Conservation (phyloP, 352 stramenopile species). For the Phytophthora palmivora region DNA sequence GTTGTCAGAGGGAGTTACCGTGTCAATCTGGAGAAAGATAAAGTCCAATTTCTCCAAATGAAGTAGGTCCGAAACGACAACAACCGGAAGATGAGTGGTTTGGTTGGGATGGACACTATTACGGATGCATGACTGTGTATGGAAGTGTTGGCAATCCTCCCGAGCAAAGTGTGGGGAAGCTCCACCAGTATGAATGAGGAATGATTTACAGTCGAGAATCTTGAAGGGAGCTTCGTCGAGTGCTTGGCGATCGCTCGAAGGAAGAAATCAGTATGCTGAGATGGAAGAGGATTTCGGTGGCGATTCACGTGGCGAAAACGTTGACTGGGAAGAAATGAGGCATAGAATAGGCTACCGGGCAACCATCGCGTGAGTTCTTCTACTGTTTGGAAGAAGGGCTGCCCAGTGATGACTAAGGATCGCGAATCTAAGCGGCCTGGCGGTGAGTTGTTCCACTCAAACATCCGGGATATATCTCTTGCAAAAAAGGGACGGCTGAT, state of each 20-base stretch:
- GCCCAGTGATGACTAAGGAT: neutral
- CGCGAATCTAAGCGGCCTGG: neutral
- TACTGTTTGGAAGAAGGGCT: slow-evolving; percentile 11
- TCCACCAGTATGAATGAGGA: slow-evolving; percentile 7
- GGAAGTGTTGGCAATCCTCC: slow-evolving; percentile 12
- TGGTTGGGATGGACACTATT: slow-evolving; percentile 15
- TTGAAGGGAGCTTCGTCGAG: slow-evolving; percentile 1
- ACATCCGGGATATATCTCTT: neutral
- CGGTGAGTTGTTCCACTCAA: neutral
- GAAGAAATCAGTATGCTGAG: slow-evolving; percentile 10
- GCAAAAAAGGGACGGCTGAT: slow-evolving; percentile 1
- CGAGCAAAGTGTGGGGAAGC: slow-evolving; percentile 16
- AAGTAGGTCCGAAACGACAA: slow-evolving; percentile 22
- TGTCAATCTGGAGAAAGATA: slow-evolving; percentile 3
- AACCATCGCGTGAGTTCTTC: neutral
- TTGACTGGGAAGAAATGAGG: neutral
- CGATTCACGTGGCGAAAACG: too few relatives aligned
- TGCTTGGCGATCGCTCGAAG: slow-evolving; percentile 12
- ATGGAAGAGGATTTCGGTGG: neutral
- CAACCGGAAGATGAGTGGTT: slow-evolving; percentile 9
- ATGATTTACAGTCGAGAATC: slow-evolving; percentile 13
- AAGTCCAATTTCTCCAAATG: slow-evolving; percentile 7
- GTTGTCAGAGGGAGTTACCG: slow-evolving; percentile 2
- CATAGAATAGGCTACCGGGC: neutral
- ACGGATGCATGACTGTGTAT: slow-evolving; percentile 15